A percentile compares a stretch with the other conserved stretches of the same genome.
Conservation (phyloP, 2,329 filamentous ascomycete species). For the Trichoderma hamatum region DNA sequence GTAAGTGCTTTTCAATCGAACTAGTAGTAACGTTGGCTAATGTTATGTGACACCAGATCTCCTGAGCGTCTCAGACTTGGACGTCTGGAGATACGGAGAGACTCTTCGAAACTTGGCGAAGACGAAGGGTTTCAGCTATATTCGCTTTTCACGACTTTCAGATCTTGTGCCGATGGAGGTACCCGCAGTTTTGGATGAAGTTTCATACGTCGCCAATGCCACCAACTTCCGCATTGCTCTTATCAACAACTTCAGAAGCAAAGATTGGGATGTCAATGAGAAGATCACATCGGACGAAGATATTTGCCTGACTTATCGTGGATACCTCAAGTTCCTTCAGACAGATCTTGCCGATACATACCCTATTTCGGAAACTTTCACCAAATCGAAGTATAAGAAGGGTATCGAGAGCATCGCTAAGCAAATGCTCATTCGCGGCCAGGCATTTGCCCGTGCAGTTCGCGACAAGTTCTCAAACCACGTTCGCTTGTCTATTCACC, state of each 20-base stretch:
- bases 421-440: slow-evolving; percentile 56
- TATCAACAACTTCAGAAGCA: slow-evolving; percentile 48
- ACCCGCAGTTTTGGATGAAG: slow-evolving; percentile 49
- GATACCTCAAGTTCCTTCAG: slow-evolving; percentile 57
- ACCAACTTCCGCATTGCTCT: slow-evolving; percentile 53
- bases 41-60: slow-evolving; percentile 45
- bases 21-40: background rate
- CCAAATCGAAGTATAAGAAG: slow-evolving; percentile 51
- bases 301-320: slow-evolving; percentile 57
- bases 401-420: slow-evolving; percentile 56
- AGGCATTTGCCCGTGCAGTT: slow-evolving; percentile 57
- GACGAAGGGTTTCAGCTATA: slow-evolving; percentile 47
- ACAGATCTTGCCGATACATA: slow-evolving; percentile 53
- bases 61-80: slow-evolving; percentile 51
- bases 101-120: slow-evolving; percentile 45
- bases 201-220: slow-evolving; percentile 54
- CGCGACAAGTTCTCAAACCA: slow-evolving; percentile 50
- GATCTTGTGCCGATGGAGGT: slow-evolving; percentile 50
- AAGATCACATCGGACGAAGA: slow-evolving; percentile 49
- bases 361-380: slow-evolving; percentile 43
- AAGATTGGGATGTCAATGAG: slow-evolving; percentile 46
- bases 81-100: slow-evolving; percentile 57
- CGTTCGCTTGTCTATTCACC: slow-evolving; percentile 57
- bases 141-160: slow-evolving; percentile 53
- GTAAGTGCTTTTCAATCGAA: slow-evolving; percentile 35